A percentile compares a stretch with the other conserved stretches of the same genome.
phyloP scores from a whole-genome alignment of 73 alveolate species.

The Paramecium primaurelia region DNA sequence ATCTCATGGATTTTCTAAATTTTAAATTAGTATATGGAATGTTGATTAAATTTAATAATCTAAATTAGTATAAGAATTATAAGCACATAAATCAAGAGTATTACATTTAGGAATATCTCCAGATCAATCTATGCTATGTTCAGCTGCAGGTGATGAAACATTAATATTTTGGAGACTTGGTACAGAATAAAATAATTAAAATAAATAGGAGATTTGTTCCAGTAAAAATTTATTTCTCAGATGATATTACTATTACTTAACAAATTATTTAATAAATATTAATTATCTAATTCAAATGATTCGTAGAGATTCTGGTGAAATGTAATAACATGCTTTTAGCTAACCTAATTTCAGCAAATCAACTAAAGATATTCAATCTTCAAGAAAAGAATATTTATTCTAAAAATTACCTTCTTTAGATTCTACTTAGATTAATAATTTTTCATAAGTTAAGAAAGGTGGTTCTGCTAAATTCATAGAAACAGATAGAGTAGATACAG shows the following conservation, averaged over 20 bases:
- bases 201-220: neutral
- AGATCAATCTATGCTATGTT: conserved; percentile 96
- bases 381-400: neutral
- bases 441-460: neutral
- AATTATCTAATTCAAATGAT: neutral
- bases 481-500: neutral
- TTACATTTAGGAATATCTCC: conserved; percentile 95
- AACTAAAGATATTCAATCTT: neutral
- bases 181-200: neutral
- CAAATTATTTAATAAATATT: neutral
- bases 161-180: conserved; percentile 94
- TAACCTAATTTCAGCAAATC: neutral
- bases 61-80: conserved; percentile 87
- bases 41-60: conserved; percentile 80
- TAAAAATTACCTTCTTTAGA: neutral
- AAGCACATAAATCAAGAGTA: conserved; percentile 93
- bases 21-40: conserved; percentile 94
- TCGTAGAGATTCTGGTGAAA: neutral
- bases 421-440: neutral
- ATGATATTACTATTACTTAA: neutral
- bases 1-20: conserved; percentile 93
- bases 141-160: conserved; percentile 99
- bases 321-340: neutral
- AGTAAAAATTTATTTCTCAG: conserved; percentile 16
- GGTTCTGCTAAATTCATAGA: neutral